These are phyloP conservation scores for Rhizopogon vinicolor DNA, from an alignment of 768 basidiomycete genomes.

Conservation along the genomic window DNA sequence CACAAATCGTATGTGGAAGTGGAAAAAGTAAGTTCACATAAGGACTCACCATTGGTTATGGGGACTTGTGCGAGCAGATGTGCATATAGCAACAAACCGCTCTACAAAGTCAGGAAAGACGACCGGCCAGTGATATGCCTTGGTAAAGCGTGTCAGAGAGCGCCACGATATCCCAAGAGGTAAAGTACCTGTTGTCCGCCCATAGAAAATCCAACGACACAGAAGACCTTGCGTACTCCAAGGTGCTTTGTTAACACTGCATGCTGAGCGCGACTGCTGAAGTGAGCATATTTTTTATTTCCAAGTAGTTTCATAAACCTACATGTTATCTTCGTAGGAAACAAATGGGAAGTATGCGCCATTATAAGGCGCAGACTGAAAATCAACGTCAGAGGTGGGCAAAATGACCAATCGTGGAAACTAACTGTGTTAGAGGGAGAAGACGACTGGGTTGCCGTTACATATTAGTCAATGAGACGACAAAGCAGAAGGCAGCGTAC, in stretches of 20 bases:
- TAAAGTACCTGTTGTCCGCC: slow-evolving; percentile 44
- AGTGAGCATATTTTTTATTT: background rate
- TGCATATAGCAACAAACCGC: slow-evolving; percentile 41
- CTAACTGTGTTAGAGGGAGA: slow-evolving; percentile 57
- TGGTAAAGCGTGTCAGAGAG: slow-evolving; percentile 8
- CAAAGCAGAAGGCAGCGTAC: slow-evolving; percentile 21
- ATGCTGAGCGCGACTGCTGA: slow-evolving; percentile 47
- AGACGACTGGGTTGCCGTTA: slow-evolving; percentile 37
- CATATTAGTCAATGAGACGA: background rate
- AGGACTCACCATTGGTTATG: slow-evolving; percentile 47
- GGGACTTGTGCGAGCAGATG: slow-evolving; percentile 50
- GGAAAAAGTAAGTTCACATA: background rate
- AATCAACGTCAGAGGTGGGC: background rate
- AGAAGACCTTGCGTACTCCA: slow-evolving; percentile 38
- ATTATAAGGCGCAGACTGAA: slow-evolving; percentile 48
- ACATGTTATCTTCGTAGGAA: slow-evolving; percentile 59
- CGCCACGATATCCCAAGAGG: slow-evolving; percentile 8
- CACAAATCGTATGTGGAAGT: background rate
- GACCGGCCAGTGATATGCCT: slow-evolving; percentile 58
- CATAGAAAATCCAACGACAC: slow-evolving; percentile 55
- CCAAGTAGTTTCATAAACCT: slow-evolving; percentile 7
- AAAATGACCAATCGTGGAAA: background rate
- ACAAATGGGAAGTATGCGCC: slow-evolving; percentile 56
- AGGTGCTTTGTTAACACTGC: slow-evolving; percentile 44
- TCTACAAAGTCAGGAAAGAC: slow-evolving; percentile 54